Base-by-base conservation (phyloP, 2,329 filamentous ascomycete species). In the Xylariaceae sp. region DNA sequence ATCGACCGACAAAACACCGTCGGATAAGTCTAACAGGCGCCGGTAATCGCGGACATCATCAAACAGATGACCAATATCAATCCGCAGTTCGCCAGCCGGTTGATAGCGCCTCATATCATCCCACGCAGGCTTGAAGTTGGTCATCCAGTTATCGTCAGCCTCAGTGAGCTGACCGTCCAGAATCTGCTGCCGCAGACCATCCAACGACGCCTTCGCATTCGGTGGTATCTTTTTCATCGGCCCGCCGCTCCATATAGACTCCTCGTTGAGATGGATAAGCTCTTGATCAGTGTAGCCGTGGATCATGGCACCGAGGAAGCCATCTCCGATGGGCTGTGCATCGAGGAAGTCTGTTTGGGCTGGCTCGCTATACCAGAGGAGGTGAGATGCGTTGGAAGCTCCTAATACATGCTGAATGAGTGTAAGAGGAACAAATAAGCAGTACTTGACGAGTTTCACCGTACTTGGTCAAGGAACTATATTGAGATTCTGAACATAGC, bases 31-130 rank as follows among this genome's bases (percentile, higher is more conserved):
- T 13, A 53, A 9, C 15, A 30, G 15, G 30, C 51, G 51, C 8
- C n/a, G 18, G 18, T 53, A 53, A 5, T 15, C 23, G 18, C 10
- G 17, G 2, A 45, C 42, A 13, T 45, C 13, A 6, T 15, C 42
- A n/a, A 53, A 7, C n/a, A 15, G 10, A 13, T 57, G 55, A n/a
- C 2, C 39, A 6, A 44, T 18, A 15, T 57, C 55, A 9, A 53
- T 48, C 13, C 50, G 49, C n/a, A 57, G 39, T 37, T 57, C 49
- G 9, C 55, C 49, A 18, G 55, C 55, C 1, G 55, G 55, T 23
- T 57, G 55, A 11, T 57, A 57, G 13, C 55, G 55, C 23, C 55
- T 49, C 55, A 57, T 57, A 44, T 57, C 50, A 17, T 57, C 55
- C 8, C 50, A 18, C 15, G 50, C 30, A 15, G 55, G 49, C 39